Conservation (phyloP, 306 rosid genomes). For the Arachis stenosperma region DNA sequence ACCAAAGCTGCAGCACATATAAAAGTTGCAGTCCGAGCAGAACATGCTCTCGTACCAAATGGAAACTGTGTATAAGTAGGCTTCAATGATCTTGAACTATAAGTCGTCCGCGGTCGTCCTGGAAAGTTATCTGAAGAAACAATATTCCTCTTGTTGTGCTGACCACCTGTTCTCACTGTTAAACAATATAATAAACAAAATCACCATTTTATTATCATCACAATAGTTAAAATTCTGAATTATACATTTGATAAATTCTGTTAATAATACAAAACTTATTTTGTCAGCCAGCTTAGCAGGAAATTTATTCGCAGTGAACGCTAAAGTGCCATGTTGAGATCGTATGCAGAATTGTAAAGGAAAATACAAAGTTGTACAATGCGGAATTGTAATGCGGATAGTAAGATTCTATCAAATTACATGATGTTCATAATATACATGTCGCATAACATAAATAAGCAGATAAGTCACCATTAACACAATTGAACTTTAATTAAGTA, state of each 20-base stretch:
- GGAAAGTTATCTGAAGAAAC: slow-evolving; percentile 29
- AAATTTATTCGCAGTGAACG: neutral
- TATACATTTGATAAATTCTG: slow-evolving; percentile 6
- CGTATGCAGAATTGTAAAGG: too few relatives aligned
- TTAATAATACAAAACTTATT: neutral
- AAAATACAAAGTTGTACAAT: too few relatives aligned
- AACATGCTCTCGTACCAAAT: slow-evolving; percentile 35
- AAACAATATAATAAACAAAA: slow-evolving; percentile 7
- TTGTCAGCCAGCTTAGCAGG: slow-evolving; percentile 20
- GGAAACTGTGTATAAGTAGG: slow-evolving; percentile 21
- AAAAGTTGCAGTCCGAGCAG: slow-evolving; percentile 34
- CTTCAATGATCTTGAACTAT: slow-evolving; percentile 29
- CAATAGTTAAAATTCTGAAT: slow-evolving; percentile 16
- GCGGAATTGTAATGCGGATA: too few relatives aligned
- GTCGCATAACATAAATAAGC: too few relatives aligned
- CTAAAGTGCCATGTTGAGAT: too few relatives aligned
- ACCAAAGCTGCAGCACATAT: slow-evolving; percentile 62
- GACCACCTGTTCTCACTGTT: slow-evolving; percentile 44
- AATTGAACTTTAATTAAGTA: too few relatives aligned
- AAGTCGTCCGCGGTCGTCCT: slow-evolving; percentile 11
- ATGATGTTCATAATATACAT: too few relatives aligned
- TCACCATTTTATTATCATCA: neutral
- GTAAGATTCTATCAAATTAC: too few relatives aligned
- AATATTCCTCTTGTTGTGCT: slow-evolving; percentile 27
- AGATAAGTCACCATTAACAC: too few relatives aligned